Percentiles rank a stretch among this genome's conserved stretches.
Conservation (phyloP, 2,329 filamentous ascomycete genomes). For the Lasiodiplodia theobromae region DNA sequence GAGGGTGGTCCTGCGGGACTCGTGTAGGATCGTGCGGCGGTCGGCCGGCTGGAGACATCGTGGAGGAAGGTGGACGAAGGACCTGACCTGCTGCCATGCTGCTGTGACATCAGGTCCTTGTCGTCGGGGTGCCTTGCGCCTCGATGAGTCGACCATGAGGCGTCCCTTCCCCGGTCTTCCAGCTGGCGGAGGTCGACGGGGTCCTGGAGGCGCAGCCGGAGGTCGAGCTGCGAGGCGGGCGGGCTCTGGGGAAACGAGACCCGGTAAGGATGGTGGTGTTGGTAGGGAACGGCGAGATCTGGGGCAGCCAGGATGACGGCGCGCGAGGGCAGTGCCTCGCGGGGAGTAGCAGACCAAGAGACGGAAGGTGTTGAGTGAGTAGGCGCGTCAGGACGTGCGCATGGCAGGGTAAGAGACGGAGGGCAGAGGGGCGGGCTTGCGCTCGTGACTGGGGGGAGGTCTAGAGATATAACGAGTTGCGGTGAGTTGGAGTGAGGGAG, state of each 20-base stretch:
- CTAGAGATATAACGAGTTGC: conserved; percentile 30
- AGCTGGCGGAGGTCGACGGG: conserved; percentile 36
- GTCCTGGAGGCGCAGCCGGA: conserved; percentile 42
- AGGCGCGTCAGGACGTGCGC: conserved; percentile 7
- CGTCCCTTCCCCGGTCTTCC: conserved; percentile 33
- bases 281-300: conserved; percentile 44
- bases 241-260: conserved; percentile 35
- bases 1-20: conserved; percentile 16
- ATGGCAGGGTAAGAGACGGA: conserved; percentile 10
- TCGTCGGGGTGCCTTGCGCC: conserved; percentile 21
- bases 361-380: not conserved
- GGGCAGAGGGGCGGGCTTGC: conserved; percentile 15
- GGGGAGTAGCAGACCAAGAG: not conserved
- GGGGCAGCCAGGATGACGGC: conserved; percentile 48
- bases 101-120: conserved; percentile 31
- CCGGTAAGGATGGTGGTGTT: conserved; percentile 41
- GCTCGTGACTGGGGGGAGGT: conserved; percentile 28
- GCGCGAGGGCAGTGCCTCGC: conserved; percentile 23
- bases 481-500: conserved; percentile 30
- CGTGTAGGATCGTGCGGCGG: conserved; percentile 20
- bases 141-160: conserved; percentile 41
- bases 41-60: conserved; percentile 16
- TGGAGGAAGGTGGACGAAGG: conserved; percentile 29
- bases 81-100: conserved; percentile 31
- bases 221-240: conserved; percentile 27